These are phyloP conservation scores for Talaromyces verruculosus DNA, from an alignment of 2,329 filamentous ascomycete species.

Conservation along the genomic window DNA sequence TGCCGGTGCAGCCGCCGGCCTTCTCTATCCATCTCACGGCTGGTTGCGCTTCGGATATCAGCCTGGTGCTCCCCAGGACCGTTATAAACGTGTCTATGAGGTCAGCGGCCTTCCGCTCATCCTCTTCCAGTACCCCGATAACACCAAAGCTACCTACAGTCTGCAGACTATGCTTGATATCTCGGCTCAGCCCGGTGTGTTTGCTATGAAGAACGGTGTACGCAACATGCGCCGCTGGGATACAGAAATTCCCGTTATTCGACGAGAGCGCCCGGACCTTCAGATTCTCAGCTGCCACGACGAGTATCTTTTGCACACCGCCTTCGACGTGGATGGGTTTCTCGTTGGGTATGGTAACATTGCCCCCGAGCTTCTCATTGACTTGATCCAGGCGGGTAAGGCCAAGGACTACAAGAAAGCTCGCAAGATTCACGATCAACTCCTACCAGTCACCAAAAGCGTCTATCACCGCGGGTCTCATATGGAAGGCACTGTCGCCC, in stretches of 20 bases:
- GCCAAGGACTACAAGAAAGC: slow-evolving; percentile 51
- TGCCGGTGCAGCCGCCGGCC: slow-evolving; percentile 52
- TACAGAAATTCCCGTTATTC: slow-evolving; percentile 56
- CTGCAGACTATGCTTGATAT: slow-evolving; percentile 56
- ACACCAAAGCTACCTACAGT: slow-evolving; percentile 55
- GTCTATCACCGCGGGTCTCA: slow-evolving; percentile 57
- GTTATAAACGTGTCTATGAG: slow-evolving; percentile 54
- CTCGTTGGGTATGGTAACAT: slow-evolving; percentile 58
- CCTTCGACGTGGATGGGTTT: slow-evolving; percentile 55
- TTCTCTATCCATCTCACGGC: slow-evolving; percentile 55
- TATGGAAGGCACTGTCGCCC: slow-evolving; percentile 55
- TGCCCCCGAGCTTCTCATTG: slow-evolving; percentile 51
- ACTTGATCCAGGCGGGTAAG: slow-evolving; percentile 54
- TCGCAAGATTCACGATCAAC: slow-evolving; percentile 51
- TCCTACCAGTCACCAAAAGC: slow-evolving; percentile 54
- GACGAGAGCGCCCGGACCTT: slow-evolving; percentile 49
- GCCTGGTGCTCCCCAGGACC: slow-evolving; percentile 53
- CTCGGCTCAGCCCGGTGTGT: slow-evolving; percentile 53
- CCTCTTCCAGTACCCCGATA: slow-evolving; percentile 56
- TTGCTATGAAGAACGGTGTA: slow-evolving; percentile 59
- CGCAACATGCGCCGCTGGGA: slow-evolving; percentile 60
- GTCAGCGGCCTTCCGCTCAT: slow-evolving; percentile 52
- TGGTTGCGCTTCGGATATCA: slow-evolving; percentile 59
- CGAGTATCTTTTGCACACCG: slow-evolving; percentile 55
- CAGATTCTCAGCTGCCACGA: slow-evolving; percentile 56